Conservation (phyloP, 139 green algal genomes). For the Chlamydomonas sp. region DNA sequence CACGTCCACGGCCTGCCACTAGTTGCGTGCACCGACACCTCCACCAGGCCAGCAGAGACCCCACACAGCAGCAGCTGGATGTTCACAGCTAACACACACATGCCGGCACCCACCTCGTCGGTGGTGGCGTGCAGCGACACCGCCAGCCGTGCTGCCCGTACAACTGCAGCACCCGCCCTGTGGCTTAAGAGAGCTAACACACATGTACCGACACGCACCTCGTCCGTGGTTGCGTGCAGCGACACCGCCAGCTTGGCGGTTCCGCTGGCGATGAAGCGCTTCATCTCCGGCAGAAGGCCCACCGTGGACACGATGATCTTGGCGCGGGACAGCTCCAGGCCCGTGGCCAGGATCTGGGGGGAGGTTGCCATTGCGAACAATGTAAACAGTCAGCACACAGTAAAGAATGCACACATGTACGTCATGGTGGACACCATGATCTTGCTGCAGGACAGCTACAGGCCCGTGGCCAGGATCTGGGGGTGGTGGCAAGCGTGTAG, state of each 20-base stretch:
- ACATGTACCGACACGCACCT: conserved; percentile 42
- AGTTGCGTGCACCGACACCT: no score
- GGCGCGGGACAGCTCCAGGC: conserved; percentile 23
- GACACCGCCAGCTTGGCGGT: conserved; percentile 83
- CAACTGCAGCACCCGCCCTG: no score
- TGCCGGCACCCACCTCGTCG: no score
- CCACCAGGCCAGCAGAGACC: no score
- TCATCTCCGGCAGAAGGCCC: conserved; percentile 87
- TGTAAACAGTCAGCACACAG: background rate
- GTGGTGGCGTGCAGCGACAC: no score
- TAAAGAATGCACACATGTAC: no score
- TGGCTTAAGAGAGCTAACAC: background rate
- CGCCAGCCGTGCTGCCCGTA: no score
- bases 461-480: background rate
- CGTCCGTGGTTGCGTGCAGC: conserved; percentile 93
- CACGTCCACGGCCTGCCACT: no score
- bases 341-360: conserved; percentile 27
- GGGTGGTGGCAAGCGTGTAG: no score
- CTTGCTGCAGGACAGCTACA: background rate
- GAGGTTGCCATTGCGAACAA: background rate
- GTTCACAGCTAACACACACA: no score
- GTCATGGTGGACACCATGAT: conserved; percentile 88
- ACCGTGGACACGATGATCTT: conserved; percentile 89
- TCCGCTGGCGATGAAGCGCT: conserved; percentile 55
- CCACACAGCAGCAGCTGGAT: no score